Evolutionary conservation across 768 basidiomycete genomes (phyloP).

Genomic region (Phylloporus sp.): DNA sequence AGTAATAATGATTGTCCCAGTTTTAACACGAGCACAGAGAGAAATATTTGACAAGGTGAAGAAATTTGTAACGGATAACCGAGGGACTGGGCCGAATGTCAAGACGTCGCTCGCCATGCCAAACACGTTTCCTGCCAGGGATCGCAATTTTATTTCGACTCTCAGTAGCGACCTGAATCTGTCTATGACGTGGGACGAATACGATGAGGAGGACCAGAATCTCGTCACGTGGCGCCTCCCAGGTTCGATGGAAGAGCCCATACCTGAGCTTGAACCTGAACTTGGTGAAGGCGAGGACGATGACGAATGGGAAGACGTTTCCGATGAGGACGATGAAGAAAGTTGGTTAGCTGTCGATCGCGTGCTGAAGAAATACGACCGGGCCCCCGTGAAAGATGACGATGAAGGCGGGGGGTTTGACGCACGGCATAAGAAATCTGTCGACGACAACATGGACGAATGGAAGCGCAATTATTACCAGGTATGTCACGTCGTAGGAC

Average conservation of each 20-base stretch:
- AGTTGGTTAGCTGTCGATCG: conserved; percentile 68
- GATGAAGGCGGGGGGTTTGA: conserved; percentile 75
- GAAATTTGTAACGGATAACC: conserved; percentile 57
- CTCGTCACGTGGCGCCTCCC: conserved; percentile 67
- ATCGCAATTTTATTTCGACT: conserved; percentile 72
- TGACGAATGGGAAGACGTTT: conserved; percentile 44
- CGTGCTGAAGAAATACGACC: conserved; percentile 83
- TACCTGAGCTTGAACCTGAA: conserved; percentile 31
- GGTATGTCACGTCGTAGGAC: conserved; percentile 65
- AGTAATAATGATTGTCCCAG: conserved; percentile 29
- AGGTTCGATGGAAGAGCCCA: conserved; percentile 34
- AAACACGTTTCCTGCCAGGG: conserved; percentile 75
- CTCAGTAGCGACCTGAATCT: conserved; percentile 78
- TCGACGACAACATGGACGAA: conserved; percentile 82
- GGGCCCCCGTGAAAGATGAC: conserved; percentile 70
- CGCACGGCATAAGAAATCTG: conserved; percentile 62
- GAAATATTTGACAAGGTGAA: conserved; percentile 76
- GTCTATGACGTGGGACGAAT: conserved; percentile 87
- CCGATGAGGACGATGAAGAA: conserved; percentile 64
- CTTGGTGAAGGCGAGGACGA: conserved; percentile 45
- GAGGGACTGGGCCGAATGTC: conserved; percentile 27
- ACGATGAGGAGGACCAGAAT: conserved; percentile 76
- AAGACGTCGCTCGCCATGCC: conserved; percentile 55
- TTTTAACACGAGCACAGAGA: conserved; percentile 69
- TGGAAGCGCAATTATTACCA: conserved; percentile 92